Percentiles rank a stretch among this genome's conserved stretches.
Evolutionary conservation across 208 protist genomes (phyloP).

Genomic region (Spongospora subterranea): DNA sequence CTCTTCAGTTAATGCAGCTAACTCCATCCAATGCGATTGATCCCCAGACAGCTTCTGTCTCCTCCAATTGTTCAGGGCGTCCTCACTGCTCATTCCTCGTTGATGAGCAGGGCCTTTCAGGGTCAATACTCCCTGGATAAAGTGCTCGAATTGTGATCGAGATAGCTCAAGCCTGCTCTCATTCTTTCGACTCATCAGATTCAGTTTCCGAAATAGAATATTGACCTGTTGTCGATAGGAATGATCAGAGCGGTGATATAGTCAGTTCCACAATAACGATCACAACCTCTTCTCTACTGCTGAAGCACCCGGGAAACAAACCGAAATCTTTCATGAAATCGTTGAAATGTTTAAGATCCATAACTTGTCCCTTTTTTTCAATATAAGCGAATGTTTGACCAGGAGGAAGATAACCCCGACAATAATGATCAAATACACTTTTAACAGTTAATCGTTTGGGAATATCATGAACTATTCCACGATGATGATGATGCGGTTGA

Average conservation of each 20-base stretch:
- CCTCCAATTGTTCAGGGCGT: slow-evolving; percentile 19
- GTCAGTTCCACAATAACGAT: too few species aligned
- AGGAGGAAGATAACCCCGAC: slow-evolving; percentile 21
- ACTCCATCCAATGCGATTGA: not conserved
- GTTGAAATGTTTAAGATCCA: slow-evolving; percentile 49
- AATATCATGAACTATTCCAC: not conserved
- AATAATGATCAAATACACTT: slow-evolving; percentile 25
- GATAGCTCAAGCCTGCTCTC: not conserved
- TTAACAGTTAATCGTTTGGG: not conserved
- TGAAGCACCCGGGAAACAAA: slow-evolving; percentile 21
- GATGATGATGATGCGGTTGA: not conserved
- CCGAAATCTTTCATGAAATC: slow-evolving; percentile 50
- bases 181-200: slow-evolving; percentile 5
- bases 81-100: slow-evolving; percentile 41
- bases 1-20: not conserved
- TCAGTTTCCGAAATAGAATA: slow-evolving; percentile 37
- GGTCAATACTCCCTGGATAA: slow-evolving; percentile 39
- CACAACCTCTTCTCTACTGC: not conserved
- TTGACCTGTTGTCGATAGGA: slow-evolving; percentile 8
- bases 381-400: slow-evolving; percentile 42
- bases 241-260: too few species aligned
- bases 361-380: slow-evolving; percentile 52
- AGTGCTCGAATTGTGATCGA: slow-evolving; percentile 13
- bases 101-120: slow-evolving; percentile 20
- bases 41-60: slow-evolving; percentile 4